phyloP scores from a whole-genome alignment of 768 basidiomycete species.

The Suillus placidus region DNA sequence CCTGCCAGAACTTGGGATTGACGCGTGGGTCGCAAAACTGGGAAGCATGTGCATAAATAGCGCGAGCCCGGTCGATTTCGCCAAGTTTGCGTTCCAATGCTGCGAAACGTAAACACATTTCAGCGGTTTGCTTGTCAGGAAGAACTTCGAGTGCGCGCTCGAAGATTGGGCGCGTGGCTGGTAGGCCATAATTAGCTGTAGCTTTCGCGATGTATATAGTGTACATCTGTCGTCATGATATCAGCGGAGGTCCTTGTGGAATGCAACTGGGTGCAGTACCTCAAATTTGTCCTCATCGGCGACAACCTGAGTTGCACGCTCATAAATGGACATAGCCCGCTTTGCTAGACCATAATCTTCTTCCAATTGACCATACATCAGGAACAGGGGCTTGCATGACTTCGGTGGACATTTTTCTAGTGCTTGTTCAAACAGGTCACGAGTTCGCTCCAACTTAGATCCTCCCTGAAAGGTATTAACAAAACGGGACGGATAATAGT shows the following conservation, averaged over 20 bases:
- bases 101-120: slow-evolving; percentile 98
- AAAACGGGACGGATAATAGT: slow-evolving; percentile 7
- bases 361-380: slow-evolving; percentile 95
- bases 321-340: slow-evolving; percentile 93
- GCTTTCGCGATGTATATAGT: slow-evolving; percentile 98
- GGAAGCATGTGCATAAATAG: slow-evolving; percentile 95
- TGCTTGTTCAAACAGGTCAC: slow-evolving; percentile 97
- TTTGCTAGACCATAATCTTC: slow-evolving; percentile 96
- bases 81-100: slow-evolving; percentile 95
- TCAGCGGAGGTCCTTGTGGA: slow-evolving; percentile 1
- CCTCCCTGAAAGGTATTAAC: slow-evolving; percentile 63
- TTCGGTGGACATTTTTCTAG: slow-evolving; percentile 95
- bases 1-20: slow-evolving; percentile 90
- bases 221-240: slow-evolving; percentile 69
- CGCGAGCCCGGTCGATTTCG: slow-evolving; percentile 96
- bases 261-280: slow-evolving; percentile 46
- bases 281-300: slow-evolving; percentile 93
- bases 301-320: slow-evolving; percentile 87
- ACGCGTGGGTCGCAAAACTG: slow-evolving; percentile 98
- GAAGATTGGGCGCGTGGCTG: slow-evolving; percentile 95
- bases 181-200: slow-evolving; percentile 91
- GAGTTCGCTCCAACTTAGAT: slow-evolving; percentile 90
- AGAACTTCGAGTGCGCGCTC: slow-evolving; percentile 92
- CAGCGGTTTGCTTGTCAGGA: slow-evolving; percentile 91
- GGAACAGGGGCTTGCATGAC: slow-evolving; percentile 90